phyloP scores from a whole-genome alignment of 345 rosid species.

The Camelina hispida region DNA sequence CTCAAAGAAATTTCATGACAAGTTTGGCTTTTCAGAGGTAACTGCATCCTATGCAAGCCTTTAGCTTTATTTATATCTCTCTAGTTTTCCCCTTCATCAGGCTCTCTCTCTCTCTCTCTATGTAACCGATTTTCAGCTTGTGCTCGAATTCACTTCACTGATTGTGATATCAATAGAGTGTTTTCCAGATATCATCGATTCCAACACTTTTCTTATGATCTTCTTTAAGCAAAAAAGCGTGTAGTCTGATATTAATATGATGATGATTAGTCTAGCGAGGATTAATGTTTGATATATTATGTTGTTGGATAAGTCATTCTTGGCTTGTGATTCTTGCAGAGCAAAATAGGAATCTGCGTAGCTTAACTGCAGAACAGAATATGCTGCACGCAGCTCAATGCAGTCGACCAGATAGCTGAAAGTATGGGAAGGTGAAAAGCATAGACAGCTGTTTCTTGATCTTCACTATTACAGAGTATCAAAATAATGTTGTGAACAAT shows the following conservation, averaged over 20 bases:
- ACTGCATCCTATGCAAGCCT: conserved; percentile 40
- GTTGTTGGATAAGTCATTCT: conserved; percentile 24
- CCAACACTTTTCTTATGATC: neutral
- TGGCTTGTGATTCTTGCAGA: conserved; percentile 29
- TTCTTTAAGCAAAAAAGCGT: neutral
- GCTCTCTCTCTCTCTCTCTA: conserved; percentile 18
- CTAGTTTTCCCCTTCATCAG: conserved; percentile 4
- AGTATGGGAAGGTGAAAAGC: conserved; percentile 16
- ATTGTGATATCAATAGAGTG: conserved; percentile 13
- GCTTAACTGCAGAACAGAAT: conserved; percentile 8
- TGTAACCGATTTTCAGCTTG: conserved; percentile 30
- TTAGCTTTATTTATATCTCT: conserved; percentile 35
- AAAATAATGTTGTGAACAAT: neutral
- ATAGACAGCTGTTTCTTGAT: neutral
- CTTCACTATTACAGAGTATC: neutral
- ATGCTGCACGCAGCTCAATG: conserved; percentile 12
- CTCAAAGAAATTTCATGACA: conserved; percentile 59
- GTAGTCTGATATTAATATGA: neutral
- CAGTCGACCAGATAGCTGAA: neutral
- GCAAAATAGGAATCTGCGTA: conserved; percentile 2
- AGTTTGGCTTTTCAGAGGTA: conserved; percentile 52
- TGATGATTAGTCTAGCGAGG: neutral
- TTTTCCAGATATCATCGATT: conserved; percentile 25
- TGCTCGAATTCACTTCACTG: conserved; percentile 19
- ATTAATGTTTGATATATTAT: neutral